These are phyloP conservation scores for Ricinus communis DNA, from an alignment of 345 rosid genomes.

Conservation along the genomic window DNA sequence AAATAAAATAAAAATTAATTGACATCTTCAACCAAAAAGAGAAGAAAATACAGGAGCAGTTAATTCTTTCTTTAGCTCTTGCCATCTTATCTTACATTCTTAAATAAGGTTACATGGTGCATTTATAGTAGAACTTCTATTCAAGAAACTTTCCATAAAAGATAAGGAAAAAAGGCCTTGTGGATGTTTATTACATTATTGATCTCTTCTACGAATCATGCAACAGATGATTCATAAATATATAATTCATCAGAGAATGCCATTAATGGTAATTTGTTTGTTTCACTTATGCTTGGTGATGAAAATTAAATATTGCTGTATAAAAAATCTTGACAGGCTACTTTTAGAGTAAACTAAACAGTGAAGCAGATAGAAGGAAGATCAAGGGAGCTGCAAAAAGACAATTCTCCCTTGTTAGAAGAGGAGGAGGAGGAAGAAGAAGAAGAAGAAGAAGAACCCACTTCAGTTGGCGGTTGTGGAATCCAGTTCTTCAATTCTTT, in stretches of 20 bases:
- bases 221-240: neutral
- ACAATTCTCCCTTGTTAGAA: slow-evolving; percentile 19
- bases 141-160: no score
- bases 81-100: no score
- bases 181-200: neutral
- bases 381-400: slow-evolving; percentile 37
- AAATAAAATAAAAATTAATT: no score
- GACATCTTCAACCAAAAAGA: no score
- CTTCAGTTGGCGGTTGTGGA: slow-evolving; percentile 15
- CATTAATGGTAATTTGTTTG: no score
- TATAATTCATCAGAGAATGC: neutral
- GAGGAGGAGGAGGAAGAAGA: neutral
- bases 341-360: slow-evolving; percentile 4
- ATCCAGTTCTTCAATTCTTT: neutral
- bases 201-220: neutral
- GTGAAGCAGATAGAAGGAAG: slow-evolving; percentile 32
- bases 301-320: no score
- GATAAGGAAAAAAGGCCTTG: no score
- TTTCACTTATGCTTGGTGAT: no score
- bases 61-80: no score
- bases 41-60: no score
- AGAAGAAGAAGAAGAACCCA: neutral
- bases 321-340: neutral
- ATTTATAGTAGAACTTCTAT: no score
- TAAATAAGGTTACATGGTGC: no score